Conservation (phyloP, 768 basidiomycete genomes). For the Agaricus sinodeliciosus region DNA sequence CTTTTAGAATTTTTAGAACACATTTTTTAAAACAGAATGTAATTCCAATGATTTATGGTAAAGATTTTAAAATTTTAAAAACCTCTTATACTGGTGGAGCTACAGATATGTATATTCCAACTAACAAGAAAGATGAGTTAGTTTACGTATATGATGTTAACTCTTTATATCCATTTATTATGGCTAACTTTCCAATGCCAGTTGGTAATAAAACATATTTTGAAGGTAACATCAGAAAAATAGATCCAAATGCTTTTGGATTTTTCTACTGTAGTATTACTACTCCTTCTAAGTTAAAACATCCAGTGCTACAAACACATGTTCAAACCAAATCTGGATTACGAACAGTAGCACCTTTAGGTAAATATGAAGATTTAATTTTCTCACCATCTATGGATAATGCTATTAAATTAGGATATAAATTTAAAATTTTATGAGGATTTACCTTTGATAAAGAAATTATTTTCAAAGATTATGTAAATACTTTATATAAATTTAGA, state of each 20-base stretch:
- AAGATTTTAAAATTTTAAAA: constrained; percentile 10
- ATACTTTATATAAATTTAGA: constrained; percentile 4
- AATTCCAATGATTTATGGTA: constrained; percentile 10
- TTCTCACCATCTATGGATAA: constrained; percentile 2
- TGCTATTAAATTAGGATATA: constrained; percentile 1
- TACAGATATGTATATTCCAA: constrained; percentile 14
- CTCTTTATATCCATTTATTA: constrained; percentile 13
- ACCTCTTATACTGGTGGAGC: constrained; percentile 12
- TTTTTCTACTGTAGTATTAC: constrained; percentile 14
- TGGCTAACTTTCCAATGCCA: constrained; percentile 10
- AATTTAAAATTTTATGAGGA: constrained; percentile 3
- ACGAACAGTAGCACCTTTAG: constrained; percentile 10
- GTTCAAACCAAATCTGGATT: constrained; percentile 3
- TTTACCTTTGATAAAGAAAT: constrained; percentile 4
- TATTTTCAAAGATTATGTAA: constrained; percentile 6
- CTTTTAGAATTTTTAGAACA: constrained; percentile 12
- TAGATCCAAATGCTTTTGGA: constrained; percentile 9
- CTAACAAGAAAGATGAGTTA: constrained; percentile 5
- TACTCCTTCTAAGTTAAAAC: constrained; percentile 10
- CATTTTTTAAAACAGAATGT: constrained; percentile 5
- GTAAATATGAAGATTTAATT: background rate
- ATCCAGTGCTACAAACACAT: constrained; percentile 12
- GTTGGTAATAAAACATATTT: constrained; percentile 12
- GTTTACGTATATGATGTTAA: constrained; percentile 15
- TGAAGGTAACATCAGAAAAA: constrained; percentile 11